Base-by-base conservation (phyloP, 1,284 basidiomycete species). In the Leccinum pachyderme region DNA sequence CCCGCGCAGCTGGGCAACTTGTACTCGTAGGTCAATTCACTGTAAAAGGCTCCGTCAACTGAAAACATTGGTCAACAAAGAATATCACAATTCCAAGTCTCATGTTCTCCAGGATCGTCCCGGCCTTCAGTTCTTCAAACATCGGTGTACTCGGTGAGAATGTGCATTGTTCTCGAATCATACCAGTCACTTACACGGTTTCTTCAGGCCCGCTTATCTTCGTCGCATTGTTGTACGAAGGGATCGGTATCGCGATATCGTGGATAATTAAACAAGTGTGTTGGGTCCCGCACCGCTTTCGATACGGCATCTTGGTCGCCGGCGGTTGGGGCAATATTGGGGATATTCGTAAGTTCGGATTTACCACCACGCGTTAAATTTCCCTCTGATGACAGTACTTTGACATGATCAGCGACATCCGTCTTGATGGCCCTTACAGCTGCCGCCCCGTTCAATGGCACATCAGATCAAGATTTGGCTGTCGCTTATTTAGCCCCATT, bases 241-340 rank as follows among this genome's bases (percentile, higher is more conserved):
- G 64, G 0, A 69, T 85, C 6, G 86, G 87, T 1, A 67, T 82
- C 2, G 13, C 73, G 1, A 71, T 87, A 8, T 83, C 84, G 0
- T 84, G 78, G 74, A 54, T 83, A 11, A 74, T 86, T 43, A 79
- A 81, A 49, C 81, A 84, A 62, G 63, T 90, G 45, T 90, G 89
- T 63, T 91, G 86, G 82, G 87, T 92, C 1, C 90, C 91, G 0
- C 81, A 84, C 59, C 81, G 88, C 35, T 93, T 93, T 63, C 76
- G 86, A 46, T 79, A 80, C 58, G 86, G 83, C 0, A 81, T 93
- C 43, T 63, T 89, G 0, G 78, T 81, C 2, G 84, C 86, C 0
- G 88, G 85, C 28, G 79, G 76, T 6, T 89, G 81, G 79, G 77
- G 74, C 2, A 90, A 89, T 61, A 77, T 78, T 47, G 86, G 82